These are phyloP conservation scores for Phellopilus nigrolimitatus DNA, from an alignment of 1,284 basidiomycete species.

Conservation along the genomic window DNA sequence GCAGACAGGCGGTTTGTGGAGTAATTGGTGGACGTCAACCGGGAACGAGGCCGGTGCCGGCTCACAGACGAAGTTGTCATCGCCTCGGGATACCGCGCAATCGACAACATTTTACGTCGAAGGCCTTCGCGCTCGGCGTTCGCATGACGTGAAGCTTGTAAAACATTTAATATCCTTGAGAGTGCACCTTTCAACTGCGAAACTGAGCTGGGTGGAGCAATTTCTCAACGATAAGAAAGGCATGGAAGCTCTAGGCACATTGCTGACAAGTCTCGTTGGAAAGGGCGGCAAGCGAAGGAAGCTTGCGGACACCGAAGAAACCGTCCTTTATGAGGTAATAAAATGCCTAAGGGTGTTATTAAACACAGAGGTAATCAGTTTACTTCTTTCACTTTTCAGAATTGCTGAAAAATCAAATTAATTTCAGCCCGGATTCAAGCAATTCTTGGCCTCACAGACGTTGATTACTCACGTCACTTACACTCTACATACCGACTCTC, in stretches of 20 bases:
- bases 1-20: constrained; percentile 69
- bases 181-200: constrained; percentile 81
- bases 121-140: constrained; percentile 46
- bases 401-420: too few relatives aligned
- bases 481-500: constrained; percentile 59
- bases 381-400: too few relatives aligned
- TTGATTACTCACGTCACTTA: constrained; percentile 75
- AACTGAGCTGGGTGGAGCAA: constrained; percentile 71
- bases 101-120: constrained; percentile 60
- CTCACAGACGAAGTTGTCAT: constrained; percentile 25
- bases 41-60: constrained; percentile 40
- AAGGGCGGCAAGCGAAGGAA: constrained; percentile 55
- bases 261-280: constrained; percentile 58
- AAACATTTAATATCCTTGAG: constrained; percentile 83
- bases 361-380: constrained; percentile 71
- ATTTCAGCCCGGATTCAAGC: constrained; percentile 65
- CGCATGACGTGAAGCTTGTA: constrained; percentile 55
- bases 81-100: constrained; percentile 38
- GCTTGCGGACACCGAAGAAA: constrained; percentile 62
- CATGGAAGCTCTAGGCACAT: constrained; percentile 53
- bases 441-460: constrained; percentile 60
- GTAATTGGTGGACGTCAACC: constrained; percentile 67
- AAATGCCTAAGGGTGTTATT: constrained; percentile 80
- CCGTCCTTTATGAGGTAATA: constrained; percentile 66
- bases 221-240: constrained; percentile 69